Evolutionary conservation across 140 eudicot genomes (phyloP).

Genomic region (Bidens hawaiensis): DNA sequence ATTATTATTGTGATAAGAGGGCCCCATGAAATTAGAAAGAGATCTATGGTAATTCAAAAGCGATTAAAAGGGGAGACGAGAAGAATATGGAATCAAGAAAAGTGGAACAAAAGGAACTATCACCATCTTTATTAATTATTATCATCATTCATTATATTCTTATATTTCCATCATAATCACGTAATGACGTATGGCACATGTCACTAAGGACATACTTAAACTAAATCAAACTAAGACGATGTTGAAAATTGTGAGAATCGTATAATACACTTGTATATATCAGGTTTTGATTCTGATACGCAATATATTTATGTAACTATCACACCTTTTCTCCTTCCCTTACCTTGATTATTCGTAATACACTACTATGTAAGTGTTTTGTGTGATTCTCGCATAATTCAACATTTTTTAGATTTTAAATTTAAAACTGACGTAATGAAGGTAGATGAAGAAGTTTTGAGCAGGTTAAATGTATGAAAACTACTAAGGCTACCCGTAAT

Average conservation of each 20-base stretch:
- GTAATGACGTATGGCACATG: constrained; percentile 47
- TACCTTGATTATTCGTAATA: no score
- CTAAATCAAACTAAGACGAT: no score
- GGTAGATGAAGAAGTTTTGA: background rate
- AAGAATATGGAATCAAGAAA: constrained; percentile 73
- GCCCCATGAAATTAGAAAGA: constrained; percentile 39
- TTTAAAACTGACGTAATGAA: background rate
- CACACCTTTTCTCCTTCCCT: no score
- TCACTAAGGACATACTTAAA: constrained; percentile 38
- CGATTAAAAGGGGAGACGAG: constrained; percentile 43
- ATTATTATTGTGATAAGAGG: constrained; percentile 50
- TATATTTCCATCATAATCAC: constrained; percentile 17
- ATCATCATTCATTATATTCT: constrained; percentile 33
- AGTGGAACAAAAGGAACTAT: constrained; percentile 65
- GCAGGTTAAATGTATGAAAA: background rate
- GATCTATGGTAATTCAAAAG: constrained; percentile 57
- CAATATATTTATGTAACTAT: no score
- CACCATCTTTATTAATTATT: constrained; percentile 49
- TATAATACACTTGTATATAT: no score
- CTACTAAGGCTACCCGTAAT: no score
- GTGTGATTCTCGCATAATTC: no score
- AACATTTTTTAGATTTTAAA: no score
- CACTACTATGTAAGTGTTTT: no score
- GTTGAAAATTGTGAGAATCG: no score
- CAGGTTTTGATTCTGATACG: no score